Percentiles rank a stretch among this genome's conserved stretches.
These are phyloP conservation scores for Protoeuglena noctilucae DNA, from an alignment of 139 green algal species.

Conservation along the genomic window DNA sequence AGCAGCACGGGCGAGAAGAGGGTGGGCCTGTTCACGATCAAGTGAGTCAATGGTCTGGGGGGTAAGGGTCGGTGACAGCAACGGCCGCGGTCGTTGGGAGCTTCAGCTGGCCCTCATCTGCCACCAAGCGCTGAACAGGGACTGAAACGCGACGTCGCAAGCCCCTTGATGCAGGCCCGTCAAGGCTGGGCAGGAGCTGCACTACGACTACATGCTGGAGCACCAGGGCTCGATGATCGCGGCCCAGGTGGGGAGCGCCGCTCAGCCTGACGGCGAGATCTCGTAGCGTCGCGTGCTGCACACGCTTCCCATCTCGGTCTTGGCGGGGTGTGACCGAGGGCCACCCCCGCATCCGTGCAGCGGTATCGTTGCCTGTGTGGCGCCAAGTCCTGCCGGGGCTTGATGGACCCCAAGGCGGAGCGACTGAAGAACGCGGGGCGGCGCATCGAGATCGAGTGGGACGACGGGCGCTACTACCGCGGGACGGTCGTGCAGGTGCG, in stretches of 20 bases:
- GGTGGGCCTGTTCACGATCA: neutral
- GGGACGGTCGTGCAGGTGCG: too few relatives aligned
- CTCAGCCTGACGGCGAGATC: too few relatives aligned
- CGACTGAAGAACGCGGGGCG: neutral
- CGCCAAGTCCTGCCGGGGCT: neutral
- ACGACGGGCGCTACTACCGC: too few relatives aligned
- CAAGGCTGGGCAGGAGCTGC: conserved; percentile 52
- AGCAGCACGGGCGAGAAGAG: conserved; percentile 26
- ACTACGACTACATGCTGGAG: conserved; percentile 68
- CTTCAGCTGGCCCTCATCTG: neutral
- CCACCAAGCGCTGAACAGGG: neutral
- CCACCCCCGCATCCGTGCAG: neutral
- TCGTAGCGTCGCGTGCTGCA: too few relatives aligned
- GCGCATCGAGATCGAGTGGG: neutral
- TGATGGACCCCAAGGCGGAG: neutral
- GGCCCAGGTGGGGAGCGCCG: neutral
- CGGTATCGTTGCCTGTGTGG: neutral
- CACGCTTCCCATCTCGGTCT: too few relatives aligned
- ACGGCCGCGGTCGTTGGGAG: conserved; percentile 4
- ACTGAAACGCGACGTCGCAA: neutral
- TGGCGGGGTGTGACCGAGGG: conserved; percentile 18
- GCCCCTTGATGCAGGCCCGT: conserved; percentile 10
- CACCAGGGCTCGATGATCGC: conserved; percentile 5
- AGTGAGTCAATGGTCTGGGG: too few relatives aligned
- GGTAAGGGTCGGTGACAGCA: conserved; percentile 4